phyloP scores from a whole-genome alignment of 2,329 filamentous ascomycete genomes.

The Lasiodiplodia gonubiensis region DNA sequence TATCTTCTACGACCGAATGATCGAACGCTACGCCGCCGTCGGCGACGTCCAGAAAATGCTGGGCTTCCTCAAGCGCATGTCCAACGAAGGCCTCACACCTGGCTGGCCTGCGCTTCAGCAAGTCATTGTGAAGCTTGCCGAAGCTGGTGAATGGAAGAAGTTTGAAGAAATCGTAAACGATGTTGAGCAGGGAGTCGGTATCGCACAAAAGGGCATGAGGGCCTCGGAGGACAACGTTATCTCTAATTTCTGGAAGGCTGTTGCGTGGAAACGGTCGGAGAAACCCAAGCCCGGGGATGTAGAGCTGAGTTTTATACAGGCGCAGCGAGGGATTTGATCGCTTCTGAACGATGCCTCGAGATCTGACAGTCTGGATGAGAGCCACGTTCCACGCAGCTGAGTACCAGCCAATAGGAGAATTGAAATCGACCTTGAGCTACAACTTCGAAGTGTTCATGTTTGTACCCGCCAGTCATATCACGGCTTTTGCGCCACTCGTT shows the following conservation, averaged over 20 bases:
- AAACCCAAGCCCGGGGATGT: not conserved
- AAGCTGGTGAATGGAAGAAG: slow-evolving; percentile 40
- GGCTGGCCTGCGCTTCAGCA: slow-evolving; percentile 49
- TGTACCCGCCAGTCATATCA: slow-evolving; percentile 1
- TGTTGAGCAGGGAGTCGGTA: slow-evolving; percentile 3
- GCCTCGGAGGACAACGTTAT: slow-evolving; percentile 7
- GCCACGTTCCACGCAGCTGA: not conserved
- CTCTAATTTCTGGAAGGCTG: slow-evolving; percentile 9
- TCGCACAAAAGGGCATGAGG: slow-evolving; percentile 9
- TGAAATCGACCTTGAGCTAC: not conserved
- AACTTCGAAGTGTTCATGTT: not conserved
- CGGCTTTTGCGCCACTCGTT: slow-evolving; percentile 3
- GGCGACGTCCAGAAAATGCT: slow-evolving; percentile 57
- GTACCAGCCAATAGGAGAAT: not conserved
- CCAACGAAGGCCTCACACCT: slow-evolving; percentile 47
- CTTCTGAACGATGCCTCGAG: too few species aligned
- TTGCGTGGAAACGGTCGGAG: not conserved
- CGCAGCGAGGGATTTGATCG: not conserved
- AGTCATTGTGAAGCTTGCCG: slow-evolving; percentile 47
- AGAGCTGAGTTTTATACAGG: not conserved
- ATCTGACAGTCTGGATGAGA: not conserved
- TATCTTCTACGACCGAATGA: slow-evolving; percentile 71
- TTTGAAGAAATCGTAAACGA: slow-evolving; percentile 17
- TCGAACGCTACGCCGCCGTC: slow-evolving; percentile 67
- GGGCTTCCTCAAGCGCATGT: slow-evolving; percentile 48